Evolutionary conservation across 2,329 filamentous ascomycete genomes (phyloP).

Genomic region (Xylaria sp.): DNA sequence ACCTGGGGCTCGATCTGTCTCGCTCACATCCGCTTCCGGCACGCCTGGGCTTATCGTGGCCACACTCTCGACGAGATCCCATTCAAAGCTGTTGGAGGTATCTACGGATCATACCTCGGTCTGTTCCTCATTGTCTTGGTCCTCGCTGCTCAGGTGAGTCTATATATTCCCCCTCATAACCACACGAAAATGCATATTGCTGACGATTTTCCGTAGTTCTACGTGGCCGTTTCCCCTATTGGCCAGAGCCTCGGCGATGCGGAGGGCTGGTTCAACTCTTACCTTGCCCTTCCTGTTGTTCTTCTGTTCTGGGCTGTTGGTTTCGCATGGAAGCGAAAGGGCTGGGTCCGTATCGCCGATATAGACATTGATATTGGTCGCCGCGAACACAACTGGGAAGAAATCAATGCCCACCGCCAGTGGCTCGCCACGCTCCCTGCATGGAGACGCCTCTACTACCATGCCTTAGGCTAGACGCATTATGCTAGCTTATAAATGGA

Average conservation of each 20-base stretch:
- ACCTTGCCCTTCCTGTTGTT: constrained; percentile 66
- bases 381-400: constrained; percentile 71
- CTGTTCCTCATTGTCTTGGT: constrained; percentile 67
- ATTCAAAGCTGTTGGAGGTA: constrained; percentile 70
- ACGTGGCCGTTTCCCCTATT: constrained; percentile 56
- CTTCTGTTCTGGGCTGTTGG: constrained; percentile 65
- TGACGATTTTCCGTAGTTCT: constrained; percentile 52
- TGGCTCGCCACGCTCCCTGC: constrained; percentile 58
- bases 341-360: constrained; percentile 66
- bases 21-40: constrained; percentile 75
- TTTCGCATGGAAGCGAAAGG: constrained; percentile 72
- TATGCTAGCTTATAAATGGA: constrained; percentile 33
- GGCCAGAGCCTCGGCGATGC: constrained; percentile 50
- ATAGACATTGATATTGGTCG: constrained; percentile 76
- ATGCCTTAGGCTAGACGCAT: constrained; percentile 42
- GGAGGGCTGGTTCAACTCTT: constrained; percentile 64
- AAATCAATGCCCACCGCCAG: constrained; percentile 61
- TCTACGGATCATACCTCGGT: constrained; percentile 73
- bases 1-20: constrained; percentile 77
- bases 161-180: background rate
- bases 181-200: background rate
- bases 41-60: constrained; percentile 71
- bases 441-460: constrained; percentile 55
- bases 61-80: constrained; percentile 74
- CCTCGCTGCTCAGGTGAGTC: constrained; percentile 62